Evolutionary conservation across 2,329 filamentous ascomycete genomes (phyloP), one percentile per base, ranked within the genome.

Genomic region (Penicillium glabrum): DNA sequence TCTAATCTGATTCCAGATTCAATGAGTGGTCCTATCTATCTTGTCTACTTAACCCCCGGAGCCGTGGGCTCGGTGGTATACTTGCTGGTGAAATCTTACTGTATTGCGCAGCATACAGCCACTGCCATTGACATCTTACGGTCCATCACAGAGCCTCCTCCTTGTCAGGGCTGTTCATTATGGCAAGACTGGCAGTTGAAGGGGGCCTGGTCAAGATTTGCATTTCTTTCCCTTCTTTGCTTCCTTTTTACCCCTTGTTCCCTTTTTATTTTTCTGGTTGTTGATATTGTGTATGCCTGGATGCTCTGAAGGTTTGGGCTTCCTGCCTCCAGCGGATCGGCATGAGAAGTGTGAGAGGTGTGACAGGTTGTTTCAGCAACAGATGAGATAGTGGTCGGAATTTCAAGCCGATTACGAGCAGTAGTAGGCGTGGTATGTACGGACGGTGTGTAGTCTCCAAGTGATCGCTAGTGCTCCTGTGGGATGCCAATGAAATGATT

Each of bases 401-500:
- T 46, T 3, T 9, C 27, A 31, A 27, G 45, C 45, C n/a, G 45
- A n/a, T 31, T 29, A 13, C 19, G 3, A 21, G 10, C 24, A 44
- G 26, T 19, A 21, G 33, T 45, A 44, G 49, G n/a, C 7, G 48
- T 46, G 46, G 49, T 46, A 41, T 21, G 19, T 21, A 13, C 19
- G 9, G 39, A 41, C 11, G 39, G 5, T 13, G 39, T 10, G 46
- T 51, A 48, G 46, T 48, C 46, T 51, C 16, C 31, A 37, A 46
- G 52, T 51, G 53, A 39, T 62, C 56, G 60, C 55, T 58, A 58
- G 59, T 52, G 33, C 47, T 55, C 58, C 47, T 48, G 16, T 46
- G 48, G 52, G 56, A 57, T 57, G 51, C 58, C 57, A 61, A 62
- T 62, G 47, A 46, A 56, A 58, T 57, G 53, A 61, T 43, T 54